Evolutionary conservation across 2,329 filamentous ascomycete species (phyloP).

Genomic region (Aspergillus proliferans): DNA sequence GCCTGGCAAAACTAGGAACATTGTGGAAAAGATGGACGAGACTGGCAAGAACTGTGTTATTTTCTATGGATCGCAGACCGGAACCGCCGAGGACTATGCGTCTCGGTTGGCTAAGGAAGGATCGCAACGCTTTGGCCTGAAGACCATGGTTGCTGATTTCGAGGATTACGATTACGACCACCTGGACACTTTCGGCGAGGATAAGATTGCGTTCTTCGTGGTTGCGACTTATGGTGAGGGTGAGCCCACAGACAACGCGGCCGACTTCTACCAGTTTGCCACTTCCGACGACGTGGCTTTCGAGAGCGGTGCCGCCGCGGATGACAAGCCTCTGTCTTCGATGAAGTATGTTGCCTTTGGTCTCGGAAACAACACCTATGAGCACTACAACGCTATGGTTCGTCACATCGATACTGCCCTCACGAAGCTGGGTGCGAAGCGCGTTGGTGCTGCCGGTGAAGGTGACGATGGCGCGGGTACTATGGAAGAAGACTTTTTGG

Average conservation of each 20-base stretch:
- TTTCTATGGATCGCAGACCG: slow-evolving; percentile 97
- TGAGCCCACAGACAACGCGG: slow-evolving; percentile 96
- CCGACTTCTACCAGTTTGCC: slow-evolving; percentile 97
- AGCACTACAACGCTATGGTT: slow-evolving; percentile 99
- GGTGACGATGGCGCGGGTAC: slow-evolving; percentile 96
- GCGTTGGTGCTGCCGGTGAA: slow-evolving; percentile 84
- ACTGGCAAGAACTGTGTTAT: slow-evolving; percentile 94
- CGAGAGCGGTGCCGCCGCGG: slow-evolving; percentile 57
- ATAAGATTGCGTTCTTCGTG: slow-evolving; percentile 92
- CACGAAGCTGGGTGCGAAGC: slow-evolving; percentile 71
- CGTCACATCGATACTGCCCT: slow-evolving; percentile 80
- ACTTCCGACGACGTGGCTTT: slow-evolving; percentile 75
- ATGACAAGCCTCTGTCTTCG: slow-evolving; percentile 68
- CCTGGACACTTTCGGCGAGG: slow-evolving; percentile 76
- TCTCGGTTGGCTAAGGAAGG: slow-evolving; percentile 95
- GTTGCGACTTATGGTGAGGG: slow-evolving; percentile 97
- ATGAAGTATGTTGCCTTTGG: slow-evolving; percentile 94
- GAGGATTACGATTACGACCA: slow-evolving; percentile 98
- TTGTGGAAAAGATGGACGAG: slow-evolving; percentile 94
- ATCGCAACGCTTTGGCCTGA: slow-evolving; percentile 88
- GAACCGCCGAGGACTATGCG: slow-evolving; percentile 96
- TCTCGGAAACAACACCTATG: slow-evolving; percentile 97
- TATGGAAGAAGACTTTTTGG: slow-evolving; percentile 98
- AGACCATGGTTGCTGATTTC: slow-evolving; percentile 96
- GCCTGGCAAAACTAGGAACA: slow-evolving; percentile 80